Conservation (phyloP, 768 basidiomycete genomes). For the Hemileccinum rubropunctum region DNA sequence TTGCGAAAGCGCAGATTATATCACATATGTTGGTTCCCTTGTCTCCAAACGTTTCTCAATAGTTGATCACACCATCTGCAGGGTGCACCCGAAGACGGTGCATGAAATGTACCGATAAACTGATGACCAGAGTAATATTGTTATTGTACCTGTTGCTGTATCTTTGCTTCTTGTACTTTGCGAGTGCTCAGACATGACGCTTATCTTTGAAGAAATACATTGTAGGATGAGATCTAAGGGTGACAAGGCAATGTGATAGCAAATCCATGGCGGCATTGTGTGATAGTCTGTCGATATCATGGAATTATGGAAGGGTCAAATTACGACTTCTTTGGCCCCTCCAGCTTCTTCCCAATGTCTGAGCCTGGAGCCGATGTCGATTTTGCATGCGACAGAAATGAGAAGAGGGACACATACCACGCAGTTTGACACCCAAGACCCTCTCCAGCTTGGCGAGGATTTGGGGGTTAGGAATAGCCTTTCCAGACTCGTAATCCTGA, state of each 20-base stretch:
- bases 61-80: slow-evolving; percentile 10
- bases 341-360: slow-evolving; percentile 87
- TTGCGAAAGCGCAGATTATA: slow-evolving; percentile 93
- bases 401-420: slow-evolving; percentile 52
- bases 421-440: slow-evolving; percentile 79
- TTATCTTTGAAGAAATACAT: slow-evolving; percentile 19
- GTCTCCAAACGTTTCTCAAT: not conserved
- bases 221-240: slow-evolving; percentile 23
- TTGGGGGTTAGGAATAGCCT: slow-evolving; percentile 83
- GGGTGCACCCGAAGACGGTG: slow-evolving; percentile 36
- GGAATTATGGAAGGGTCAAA: slow-evolving; percentile 38
- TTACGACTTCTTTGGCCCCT: slow-evolving; percentile 71
- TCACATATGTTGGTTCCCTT: slow-evolving; percentile 66
- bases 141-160: not conserved
- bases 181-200: slow-evolving; percentile 3
- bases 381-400: not conserved
- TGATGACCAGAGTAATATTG: not conserved
- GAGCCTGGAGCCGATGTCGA: slow-evolving; percentile 42
- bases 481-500: slow-evolving; percentile 87
- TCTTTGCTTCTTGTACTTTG: slow-evolving; percentile 5
- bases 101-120: slow-evolving; percentile 7
- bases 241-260: slow-evolving; percentile 17
- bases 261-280: slow-evolving; percentile 14
- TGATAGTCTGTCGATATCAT: slow-evolving; percentile 28
- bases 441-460: slow-evolving; percentile 90